These are phyloP conservation scores for Polysphondylium violaceum DNA, from an alignment of 78 protist genomes.

Conservation along the genomic window DNA sequence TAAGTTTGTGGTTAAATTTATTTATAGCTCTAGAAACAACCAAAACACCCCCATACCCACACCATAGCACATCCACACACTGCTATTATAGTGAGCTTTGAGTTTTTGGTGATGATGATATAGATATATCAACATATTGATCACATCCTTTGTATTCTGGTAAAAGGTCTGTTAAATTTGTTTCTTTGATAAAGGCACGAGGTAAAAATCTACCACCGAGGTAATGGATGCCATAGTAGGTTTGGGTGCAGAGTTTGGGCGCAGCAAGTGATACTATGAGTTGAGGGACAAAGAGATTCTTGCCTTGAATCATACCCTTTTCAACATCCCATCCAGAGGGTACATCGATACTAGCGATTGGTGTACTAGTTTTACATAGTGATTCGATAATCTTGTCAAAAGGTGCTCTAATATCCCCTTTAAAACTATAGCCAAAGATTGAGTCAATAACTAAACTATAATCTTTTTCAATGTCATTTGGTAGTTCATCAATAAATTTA, in stretches of 20 bases:
- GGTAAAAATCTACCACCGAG: conserved; percentile 94
- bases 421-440: conserved; percentile 92
- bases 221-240: conserved; percentile 87
- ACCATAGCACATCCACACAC: no score
- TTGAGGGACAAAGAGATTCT: conserved; percentile 31
- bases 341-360: conserved; percentile 91
- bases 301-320: conserved; percentile 18
- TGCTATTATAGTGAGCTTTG: no score
- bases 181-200: conserved; percentile 32
- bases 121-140: conserved; percentile 77
- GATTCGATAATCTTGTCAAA: conserved; percentile 72
- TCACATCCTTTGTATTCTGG: conserved; percentile 77
- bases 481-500: conserved; percentile 31
- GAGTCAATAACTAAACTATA: conserved; percentile 89
- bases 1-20: no score
- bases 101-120: no score
- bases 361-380: neutral
- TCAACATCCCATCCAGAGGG: conserved; percentile 97
- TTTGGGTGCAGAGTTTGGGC: conserved; percentile 88
- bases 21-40: no score
- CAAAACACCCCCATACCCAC: no score
- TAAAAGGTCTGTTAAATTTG: conserved; percentile 49
- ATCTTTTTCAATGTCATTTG: neutral
- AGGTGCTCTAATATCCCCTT: conserved; percentile 89
- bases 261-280: conserved; percentile 87